Evolutionary conservation across 495 filamentous ascomycete species (phyloP).

Genomic region (Penicillium arizonense): DNA sequence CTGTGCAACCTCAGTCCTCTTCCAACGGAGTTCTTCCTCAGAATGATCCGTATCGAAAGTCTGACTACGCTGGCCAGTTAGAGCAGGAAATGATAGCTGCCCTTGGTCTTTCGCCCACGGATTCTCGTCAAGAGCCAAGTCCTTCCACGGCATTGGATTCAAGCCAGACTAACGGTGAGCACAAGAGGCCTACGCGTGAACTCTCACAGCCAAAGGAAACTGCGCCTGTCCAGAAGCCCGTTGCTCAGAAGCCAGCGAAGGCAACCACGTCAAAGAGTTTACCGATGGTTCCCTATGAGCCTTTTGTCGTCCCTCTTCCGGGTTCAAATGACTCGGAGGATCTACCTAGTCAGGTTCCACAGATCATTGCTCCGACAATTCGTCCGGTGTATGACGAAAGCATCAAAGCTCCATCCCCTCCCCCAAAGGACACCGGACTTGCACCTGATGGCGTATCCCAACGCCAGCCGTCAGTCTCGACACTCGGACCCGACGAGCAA

Average conservation of each 20-base stretch:
- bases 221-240: neutral
- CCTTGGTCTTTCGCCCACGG: slow-evolving; percentile 23
- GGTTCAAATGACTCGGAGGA: neutral
- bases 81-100: slow-evolving; percentile 28
- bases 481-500: slow-evolving; percentile 16
- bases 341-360: neutral
- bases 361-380: slow-evolving; percentile 10
- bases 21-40: neutral
- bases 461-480: slow-evolving; percentile 22
- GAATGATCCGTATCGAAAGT: neutral
- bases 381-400: slow-evolving; percentile 16
- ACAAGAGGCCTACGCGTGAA: neutral
- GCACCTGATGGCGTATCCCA: neutral
- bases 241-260: neutral
- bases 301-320: neutral
- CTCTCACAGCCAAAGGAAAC: neutral
- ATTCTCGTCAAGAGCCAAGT: slow-evolving; percentile 6
- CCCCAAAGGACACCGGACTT: neutral
- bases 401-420: slow-evolving; percentile 4
- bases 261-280: slow-evolving; percentile 1
- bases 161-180: neutral
- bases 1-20: neutral
- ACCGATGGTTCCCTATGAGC: slow-evolving; percentile 3
- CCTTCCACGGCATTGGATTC: neutral
- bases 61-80: slow-evolving; percentile 10